Percentiles rank a stretch among this genome's conserved stretches.
These are phyloP conservation scores for Scheffersomyces coipomensis DNA, from an alignment of 805 yeast genomes.

Conservation along the genomic window DNA sequence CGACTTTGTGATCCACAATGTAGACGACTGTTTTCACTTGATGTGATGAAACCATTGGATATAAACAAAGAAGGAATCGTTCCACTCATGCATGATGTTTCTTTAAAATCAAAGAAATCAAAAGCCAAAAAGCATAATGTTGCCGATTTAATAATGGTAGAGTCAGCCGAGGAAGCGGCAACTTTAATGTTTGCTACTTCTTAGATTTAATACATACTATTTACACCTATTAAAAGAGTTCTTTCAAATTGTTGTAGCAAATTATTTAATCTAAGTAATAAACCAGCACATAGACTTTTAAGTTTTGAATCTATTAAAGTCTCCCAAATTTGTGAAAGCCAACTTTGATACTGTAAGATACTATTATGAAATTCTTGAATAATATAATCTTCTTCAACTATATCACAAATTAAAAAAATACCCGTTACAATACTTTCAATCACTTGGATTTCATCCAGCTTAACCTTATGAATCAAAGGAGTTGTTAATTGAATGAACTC, in stretches of 20 bases:
- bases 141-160: neutral
- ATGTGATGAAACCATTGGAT: neutral
- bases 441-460: slow-evolving; percentile 28
- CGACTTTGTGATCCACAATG: slow-evolving; percentile 46
- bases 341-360: slow-evolving; percentile 18
- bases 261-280: slow-evolving; percentile 26
- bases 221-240: slow-evolving; percentile 28
- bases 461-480: slow-evolving; percentile 16
- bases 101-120: neutral
- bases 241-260: slow-evolving; percentile 24
- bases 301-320: slow-evolving; percentile 32
- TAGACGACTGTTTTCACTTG: slow-evolving; percentile 13
- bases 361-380: slow-evolving; percentile 19
- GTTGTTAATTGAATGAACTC: slow-evolving; percentile 45
- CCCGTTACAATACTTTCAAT: slow-evolving; percentile 41
- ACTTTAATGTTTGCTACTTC: neutral
- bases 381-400: slow-evolving; percentile 26
- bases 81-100: neutral
- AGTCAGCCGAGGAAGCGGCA: neutral
- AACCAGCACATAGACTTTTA: slow-evolving; percentile 40
- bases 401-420: slow-evolving; percentile 30
- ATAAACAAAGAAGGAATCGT: neutral
- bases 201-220: slow-evolving; percentile 18
- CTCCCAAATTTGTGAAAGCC: slow-evolving; percentile 33
- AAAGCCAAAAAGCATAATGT: neutral